Percentiles rank a stretch among this genome's conserved stretches.
Conservation (phyloP, 768 basidiomycete species). For the Tylopilus vinaceipallidus region DNA sequence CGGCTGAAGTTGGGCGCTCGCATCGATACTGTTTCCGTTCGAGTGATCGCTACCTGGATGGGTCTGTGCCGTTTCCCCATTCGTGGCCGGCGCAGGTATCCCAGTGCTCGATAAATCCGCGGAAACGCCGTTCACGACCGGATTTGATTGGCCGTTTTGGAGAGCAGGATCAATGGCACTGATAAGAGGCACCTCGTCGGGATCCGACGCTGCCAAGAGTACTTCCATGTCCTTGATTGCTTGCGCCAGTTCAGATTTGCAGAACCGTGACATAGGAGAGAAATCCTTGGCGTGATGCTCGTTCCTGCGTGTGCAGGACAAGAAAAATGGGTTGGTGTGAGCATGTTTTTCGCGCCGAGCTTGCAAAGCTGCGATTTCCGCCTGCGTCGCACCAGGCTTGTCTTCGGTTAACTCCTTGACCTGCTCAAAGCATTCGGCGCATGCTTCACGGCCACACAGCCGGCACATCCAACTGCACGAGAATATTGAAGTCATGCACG, state of each 20-base stretch:
- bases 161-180: conserved; percentile 32
- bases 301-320: conserved; percentile 66
- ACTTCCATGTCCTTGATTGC: conserved; percentile 70
- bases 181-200: conserved; percentile 21
- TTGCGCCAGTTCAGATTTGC: conserved; percentile 55
- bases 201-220: conserved; percentile 39
- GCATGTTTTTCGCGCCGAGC: conserved; percentile 57
- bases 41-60: conserved; percentile 3
- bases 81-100: not conserved
- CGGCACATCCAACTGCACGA: conserved; percentile 88
- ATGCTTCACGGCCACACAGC: conserved; percentile 87
- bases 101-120: conserved; percentile 7
- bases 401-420: conserved; percentile 63
- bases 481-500: conserved; percentile 92
- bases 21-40: conserved; percentile 5
- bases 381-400: conserved; percentile 44
- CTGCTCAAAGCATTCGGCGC: conserved; percentile 76
- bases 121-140: conserved; percentile 10
- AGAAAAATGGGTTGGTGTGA: conserved; percentile 69
- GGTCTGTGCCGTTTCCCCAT: conserved; percentile 10
- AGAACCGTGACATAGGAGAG: conserved; percentile 79
- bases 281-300: conserved; percentile 70
- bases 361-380: conserved; percentile 49
- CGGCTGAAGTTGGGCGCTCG: conserved; percentile 6
- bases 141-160: conserved; percentile 16